Conservation (phyloP, 371 early-diverging fungal genomes). For the Zopfochytrium polystomum region DNA sequence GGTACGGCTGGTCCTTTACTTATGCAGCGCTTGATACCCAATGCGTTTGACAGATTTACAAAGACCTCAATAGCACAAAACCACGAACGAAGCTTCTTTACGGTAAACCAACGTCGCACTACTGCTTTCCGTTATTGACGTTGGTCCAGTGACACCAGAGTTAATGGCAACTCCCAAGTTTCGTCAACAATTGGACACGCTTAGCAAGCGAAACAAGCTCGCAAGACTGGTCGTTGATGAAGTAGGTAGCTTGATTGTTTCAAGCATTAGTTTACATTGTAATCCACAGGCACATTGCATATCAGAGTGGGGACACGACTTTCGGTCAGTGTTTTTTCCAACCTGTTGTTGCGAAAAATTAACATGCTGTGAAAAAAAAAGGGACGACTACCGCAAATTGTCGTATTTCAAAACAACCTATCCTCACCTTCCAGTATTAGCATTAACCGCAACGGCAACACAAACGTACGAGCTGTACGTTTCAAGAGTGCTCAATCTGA, state of each 20-base stretch:
- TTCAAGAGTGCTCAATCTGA: background rate
- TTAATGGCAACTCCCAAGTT: conserved; percentile 41
- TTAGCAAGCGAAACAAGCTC: conserved; percentile 28
- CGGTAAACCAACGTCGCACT: conserved; percentile 19
- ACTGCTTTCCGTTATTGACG: background rate
- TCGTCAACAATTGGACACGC: conserved; percentile 21
- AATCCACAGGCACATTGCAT: conserved; percentile 46
- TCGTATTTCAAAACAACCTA: conserved; percentile 33
- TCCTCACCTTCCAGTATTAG: conserved; percentile 38
- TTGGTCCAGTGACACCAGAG: conserved; percentile 46
- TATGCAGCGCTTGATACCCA: background rate
- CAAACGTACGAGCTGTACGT: conserved; percentile 11
- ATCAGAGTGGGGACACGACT: conserved; percentile 52
- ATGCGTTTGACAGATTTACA: conserved; percentile 29
- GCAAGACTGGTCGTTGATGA: conserved; percentile 49
- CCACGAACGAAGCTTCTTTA: conserved; percentile 44
- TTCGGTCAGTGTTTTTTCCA: conserved; percentile 19
- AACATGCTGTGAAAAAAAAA: conserved; percentile 1
- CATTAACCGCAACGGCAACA: conserved; percentile 52
- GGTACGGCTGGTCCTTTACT: conserved; percentile 10
- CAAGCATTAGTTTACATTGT: background rate
- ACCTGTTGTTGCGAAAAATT: conserved; percentile 3
- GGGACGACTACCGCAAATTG: conserved; percentile 40
- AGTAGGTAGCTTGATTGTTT: conserved; percentile 9
- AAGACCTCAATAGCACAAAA: conserved; percentile 21